These are phyloP conservation scores for Glutinoglossum americanum DNA, from an alignment of 495 filamentous ascomycete species.

Conservation along the genomic window DNA sequence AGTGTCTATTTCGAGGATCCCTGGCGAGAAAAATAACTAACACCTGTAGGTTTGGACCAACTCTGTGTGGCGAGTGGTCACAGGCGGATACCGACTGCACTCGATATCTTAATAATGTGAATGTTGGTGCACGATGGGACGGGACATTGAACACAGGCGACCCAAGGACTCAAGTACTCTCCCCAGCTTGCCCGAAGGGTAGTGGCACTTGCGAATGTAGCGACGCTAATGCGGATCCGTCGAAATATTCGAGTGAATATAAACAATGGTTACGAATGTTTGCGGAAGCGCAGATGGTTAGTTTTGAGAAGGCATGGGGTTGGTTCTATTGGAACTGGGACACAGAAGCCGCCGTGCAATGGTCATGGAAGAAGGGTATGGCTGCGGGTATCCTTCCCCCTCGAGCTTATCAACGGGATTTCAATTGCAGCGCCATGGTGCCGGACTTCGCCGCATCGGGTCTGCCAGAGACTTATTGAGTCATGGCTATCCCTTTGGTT, in stretches of 20 bases:
- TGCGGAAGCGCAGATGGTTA: conserved; percentile 85
- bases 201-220: conserved; percentile 43
- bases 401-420: conserved; percentile 54
- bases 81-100: conserved; percentile 97
- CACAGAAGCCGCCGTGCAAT: conserved; percentile 63
- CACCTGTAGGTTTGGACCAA: conserved; percentile 54
- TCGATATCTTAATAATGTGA: conserved; percentile 71
- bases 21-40: background rate
- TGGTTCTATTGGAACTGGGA: conserved; percentile 99
- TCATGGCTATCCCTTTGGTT: background rate
- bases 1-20: background rate
- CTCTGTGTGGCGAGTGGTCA: conserved; percentile 93
- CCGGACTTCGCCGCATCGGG: conserved; percentile 44
- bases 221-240: conserved; percentile 49
- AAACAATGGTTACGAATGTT: conserved; percentile 75
- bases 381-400: conserved; percentile 63
- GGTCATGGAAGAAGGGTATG: conserved; percentile 80
- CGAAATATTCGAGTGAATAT: conserved; percentile 47
- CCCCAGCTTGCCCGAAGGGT: conserved; percentile 30
- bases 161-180: conserved; percentile 30
- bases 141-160: conserved; percentile 49
- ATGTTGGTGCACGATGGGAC: conserved; percentile 73
- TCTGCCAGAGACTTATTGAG: conserved; percentile 48
- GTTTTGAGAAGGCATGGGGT: conserved; percentile 77
- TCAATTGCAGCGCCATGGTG: conserved; percentile 46